Conservation (phyloP, 2,329 filamentous ascomycete species). For the Immersiporthe knoxdaviesiana region DNA sequence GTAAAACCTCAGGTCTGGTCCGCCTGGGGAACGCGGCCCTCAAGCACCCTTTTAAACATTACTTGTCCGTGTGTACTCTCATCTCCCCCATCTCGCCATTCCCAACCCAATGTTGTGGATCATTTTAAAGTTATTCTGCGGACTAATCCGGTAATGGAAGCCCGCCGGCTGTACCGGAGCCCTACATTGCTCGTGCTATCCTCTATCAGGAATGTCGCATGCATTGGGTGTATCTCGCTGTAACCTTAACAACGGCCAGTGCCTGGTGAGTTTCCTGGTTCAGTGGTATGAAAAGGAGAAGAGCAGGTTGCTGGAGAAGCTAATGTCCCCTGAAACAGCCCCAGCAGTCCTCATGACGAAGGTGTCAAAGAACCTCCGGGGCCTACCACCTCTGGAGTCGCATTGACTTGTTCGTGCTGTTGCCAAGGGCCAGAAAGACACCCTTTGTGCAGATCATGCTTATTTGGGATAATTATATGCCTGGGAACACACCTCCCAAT, state of each 20-base stretch:
- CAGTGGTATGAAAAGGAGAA: background rate
- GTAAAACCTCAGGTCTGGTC: background rate
- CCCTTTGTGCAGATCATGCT: background rate
- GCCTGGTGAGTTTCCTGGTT: slow-evolving; percentile 3
- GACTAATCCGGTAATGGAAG: slow-evolving; percentile 16
- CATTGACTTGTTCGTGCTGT: background rate
- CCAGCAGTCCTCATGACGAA: background rate
- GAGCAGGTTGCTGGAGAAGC: background rate
- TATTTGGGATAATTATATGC: background rate
- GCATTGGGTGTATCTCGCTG: background rate
- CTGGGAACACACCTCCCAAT: background rate
- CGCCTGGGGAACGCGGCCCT: background rate
- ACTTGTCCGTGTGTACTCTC: no score
- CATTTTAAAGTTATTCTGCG: background rate
- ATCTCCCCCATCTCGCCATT: background rate
- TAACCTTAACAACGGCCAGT: background rate
- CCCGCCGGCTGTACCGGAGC: background rate
- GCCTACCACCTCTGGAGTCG: background rate
- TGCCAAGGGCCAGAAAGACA: background rate
- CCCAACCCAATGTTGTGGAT: background rate
- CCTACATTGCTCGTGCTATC: background rate
- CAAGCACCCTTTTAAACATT: background rate
- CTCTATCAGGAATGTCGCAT: slow-evolving; percentile 10
- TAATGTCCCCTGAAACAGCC: background rate
- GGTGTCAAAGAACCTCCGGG: background rate